Conservation (phyloP, 83 land plant genomes). For the Picea abies region DNA sequence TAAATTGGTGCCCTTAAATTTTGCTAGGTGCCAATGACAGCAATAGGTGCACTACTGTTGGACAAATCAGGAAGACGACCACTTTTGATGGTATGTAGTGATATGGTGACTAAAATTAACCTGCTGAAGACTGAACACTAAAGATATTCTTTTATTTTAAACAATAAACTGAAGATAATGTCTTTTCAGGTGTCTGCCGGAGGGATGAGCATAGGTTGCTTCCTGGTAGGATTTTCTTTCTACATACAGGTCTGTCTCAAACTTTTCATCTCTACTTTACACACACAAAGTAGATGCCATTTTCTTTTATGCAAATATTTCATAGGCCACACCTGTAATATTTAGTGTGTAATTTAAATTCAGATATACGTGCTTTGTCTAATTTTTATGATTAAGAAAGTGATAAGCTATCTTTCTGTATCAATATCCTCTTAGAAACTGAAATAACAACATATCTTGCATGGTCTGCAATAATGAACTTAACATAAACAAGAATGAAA, state of each 20-base stretch:
- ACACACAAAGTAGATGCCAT: no score
- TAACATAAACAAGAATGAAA: no score
- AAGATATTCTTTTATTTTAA: not conserved
- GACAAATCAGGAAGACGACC: conserved; percentile 62
- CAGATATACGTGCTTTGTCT: no score
- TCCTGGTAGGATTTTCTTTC: conserved; percentile 46
- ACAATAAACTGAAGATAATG: not conserved
- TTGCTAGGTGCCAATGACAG: conserved; percentile 43
- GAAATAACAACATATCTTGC: no score
- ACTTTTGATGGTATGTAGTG: conserved; percentile 45
- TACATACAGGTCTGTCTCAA: conserved; percentile 30
- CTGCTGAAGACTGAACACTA: not conserved
- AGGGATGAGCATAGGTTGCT: conserved; percentile 51
- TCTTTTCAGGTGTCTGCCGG: conserved; percentile 47
- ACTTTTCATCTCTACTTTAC: no score
- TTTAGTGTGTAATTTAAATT: no score
- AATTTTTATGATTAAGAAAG: no score
- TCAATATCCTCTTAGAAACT: no score
- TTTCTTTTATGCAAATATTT: no score
- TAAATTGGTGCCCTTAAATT: not conserved
- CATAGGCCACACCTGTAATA: no score
- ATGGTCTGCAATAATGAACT: no score
- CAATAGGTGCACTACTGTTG: conserved; percentile 33
- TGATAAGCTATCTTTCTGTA: no score
- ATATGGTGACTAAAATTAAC: not conserved